These are phyloP conservation scores for Aspergillus niger DNA, from an alignment of 2,329 filamentous ascomycete genomes.

Conservation along the genomic window DNA sequence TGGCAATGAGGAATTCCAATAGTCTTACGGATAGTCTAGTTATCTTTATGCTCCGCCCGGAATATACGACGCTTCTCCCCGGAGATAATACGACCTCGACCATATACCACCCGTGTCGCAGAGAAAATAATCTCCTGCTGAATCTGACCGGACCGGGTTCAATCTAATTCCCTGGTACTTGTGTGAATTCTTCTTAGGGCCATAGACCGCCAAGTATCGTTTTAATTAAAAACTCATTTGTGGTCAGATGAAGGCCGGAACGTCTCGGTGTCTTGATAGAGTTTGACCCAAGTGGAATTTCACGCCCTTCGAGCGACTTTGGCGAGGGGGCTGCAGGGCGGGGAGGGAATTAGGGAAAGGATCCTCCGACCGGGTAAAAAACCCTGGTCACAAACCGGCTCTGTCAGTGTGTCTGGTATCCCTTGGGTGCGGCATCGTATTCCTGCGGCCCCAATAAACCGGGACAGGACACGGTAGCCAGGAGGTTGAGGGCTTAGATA, in stretches of 20 bases:
- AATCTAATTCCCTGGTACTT: not conserved
- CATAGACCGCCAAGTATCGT: not conserved
- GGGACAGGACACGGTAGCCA: not conserved
- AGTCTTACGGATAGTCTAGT: no score
- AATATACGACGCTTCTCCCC: not conserved
- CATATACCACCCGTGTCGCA: not conserved
- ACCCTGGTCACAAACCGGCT: not conserved
- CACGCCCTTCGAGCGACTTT: slow-evolving; percentile 14
- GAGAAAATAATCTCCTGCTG: not conserved
- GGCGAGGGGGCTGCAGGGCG: slow-evolving; percentile 19
- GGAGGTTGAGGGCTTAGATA: not conserved
- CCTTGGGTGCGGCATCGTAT: not conserved
- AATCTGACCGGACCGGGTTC: not conserved
- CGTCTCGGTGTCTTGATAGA: slow-evolving; percentile 14
- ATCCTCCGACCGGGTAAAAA: slow-evolving; percentile 4
- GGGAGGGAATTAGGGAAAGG: slow-evolving; percentile 29
- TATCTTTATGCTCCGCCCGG: not conserved
- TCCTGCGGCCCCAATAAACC: no score
- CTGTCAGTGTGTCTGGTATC: not conserved
- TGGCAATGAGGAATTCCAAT: not conserved
- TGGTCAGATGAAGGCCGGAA: slow-evolving; percentile 9
- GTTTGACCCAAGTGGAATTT: slow-evolving; percentile 11
- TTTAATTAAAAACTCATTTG: not conserved
- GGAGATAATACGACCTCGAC: not conserved
- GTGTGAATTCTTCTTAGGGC: not conserved